These are phyloP conservation scores for Achaetomium macrosporum DNA, from an alignment of 2,329 filamentous ascomycete species.

Conservation along the genomic window DNA sequence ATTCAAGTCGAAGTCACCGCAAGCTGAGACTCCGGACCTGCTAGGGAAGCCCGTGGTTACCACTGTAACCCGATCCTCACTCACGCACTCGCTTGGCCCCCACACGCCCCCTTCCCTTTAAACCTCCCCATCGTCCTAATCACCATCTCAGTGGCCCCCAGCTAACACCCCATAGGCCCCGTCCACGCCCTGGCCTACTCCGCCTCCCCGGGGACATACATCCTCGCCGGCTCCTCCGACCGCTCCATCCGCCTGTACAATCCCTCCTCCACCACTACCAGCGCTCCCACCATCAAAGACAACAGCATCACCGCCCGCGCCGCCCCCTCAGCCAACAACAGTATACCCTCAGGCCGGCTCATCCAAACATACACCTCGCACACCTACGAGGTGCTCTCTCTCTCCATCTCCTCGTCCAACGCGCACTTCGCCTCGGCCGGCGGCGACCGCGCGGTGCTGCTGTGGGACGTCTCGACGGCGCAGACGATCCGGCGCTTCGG, in stretches of 20 bases:
- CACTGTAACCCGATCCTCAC: no score
- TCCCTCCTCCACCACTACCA: constrained; percentile 35
- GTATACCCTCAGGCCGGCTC: constrained; percentile 48
- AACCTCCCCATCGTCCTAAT: neutral
- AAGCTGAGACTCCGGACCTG: no score
- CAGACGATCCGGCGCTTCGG: constrained; percentile 70
- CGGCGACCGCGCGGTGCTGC: constrained; percentile 83
- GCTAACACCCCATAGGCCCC: constrained; percentile 45
- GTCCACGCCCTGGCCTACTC: constrained; percentile 70
- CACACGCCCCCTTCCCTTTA: neutral
- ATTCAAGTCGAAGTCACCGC: no score
- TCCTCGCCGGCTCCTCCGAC: constrained; percentile 83
- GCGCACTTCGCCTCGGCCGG: constrained; percentile 79
- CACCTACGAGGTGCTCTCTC: constrained; percentile 83
- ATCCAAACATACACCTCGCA: constrained; percentile 88
- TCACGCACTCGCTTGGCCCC: no score
- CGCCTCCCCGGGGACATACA: constrained; percentile 64
- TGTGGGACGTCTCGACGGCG: constrained; percentile 88
- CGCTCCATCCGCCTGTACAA: constrained; percentile 84
- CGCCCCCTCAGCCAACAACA: constrained; percentile 26
- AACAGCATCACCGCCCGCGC: constrained; percentile 34
- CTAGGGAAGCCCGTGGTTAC: no score
- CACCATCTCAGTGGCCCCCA: neutral
- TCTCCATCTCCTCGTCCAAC: constrained; percentile 71
- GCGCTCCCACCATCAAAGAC: constrained; percentile 19